These are phyloP conservation scores for Ophiostoma ulmi DNA, from an alignment of 2,329 filamentous ascomycete species.

Conservation along the genomic window DNA sequence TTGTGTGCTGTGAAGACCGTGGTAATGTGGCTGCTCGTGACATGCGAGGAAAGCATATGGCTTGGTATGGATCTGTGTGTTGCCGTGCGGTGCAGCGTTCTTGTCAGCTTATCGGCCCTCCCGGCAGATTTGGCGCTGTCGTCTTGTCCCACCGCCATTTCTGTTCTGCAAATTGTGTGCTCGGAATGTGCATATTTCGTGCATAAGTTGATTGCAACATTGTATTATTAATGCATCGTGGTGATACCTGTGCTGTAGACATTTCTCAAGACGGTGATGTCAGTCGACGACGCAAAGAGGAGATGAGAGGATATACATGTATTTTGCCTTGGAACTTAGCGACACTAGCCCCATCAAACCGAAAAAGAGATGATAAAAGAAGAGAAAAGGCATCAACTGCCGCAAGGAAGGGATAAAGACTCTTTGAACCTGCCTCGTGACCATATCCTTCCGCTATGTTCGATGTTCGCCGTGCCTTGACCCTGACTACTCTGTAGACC, in stretches of 20 bases:
- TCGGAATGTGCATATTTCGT: not conserved
- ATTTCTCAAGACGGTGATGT: not conserved
- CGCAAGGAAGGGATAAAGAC: not conserved
- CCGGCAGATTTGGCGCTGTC: not conserved
- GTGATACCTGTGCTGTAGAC: not conserved
- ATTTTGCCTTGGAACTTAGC: constrained; percentile 2
- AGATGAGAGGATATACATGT: constrained; percentile 2
- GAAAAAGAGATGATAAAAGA: not conserved
- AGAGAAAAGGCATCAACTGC: not conserved
- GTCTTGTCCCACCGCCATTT: constrained; percentile 5
- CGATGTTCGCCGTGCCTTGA: not conserved
- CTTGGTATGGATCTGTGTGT: constrained; percentile 5
- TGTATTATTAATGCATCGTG: not conserved
- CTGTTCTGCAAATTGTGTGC: not conserved
- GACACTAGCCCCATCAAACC: not conserved
- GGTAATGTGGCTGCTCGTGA: not conserved
- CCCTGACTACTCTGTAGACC: too few relatives aligned
- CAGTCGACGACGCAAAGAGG: not conserved
- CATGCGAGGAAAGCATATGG: not conserved
- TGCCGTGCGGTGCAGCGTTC: constrained; percentile 1
- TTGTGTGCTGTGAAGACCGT: not conserved
- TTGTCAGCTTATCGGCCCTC: not conserved
- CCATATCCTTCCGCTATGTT: not conserved
- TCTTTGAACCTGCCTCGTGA: not conserved
- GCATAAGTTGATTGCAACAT: not conserved